Percentiles rank a stretch among this genome's conserved stretches.
Evolutionary conservation across 1,139 yeast genomes (phyloP).

Genomic region (Casaregolazyma suthepensis): DNA sequence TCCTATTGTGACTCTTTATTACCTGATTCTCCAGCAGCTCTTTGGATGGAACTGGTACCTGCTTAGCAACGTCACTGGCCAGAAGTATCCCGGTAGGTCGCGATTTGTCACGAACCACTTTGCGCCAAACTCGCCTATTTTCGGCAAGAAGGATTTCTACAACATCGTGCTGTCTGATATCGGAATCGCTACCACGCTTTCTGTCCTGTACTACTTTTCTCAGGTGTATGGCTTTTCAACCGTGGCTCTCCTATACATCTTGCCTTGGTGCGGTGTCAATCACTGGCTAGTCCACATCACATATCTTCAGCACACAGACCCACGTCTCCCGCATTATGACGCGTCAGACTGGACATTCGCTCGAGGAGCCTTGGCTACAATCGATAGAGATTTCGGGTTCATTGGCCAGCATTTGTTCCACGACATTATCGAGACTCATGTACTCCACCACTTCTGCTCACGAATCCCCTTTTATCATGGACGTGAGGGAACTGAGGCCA

Average conservation of each 20-base stretch:
- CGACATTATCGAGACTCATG: slow-evolving; percentile 86
- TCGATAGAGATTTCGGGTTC: slow-evolving; percentile 79
- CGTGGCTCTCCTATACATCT: slow-evolving; percentile 62
- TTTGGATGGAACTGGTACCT: slow-evolving; percentile 72
- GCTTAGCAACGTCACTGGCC: slow-evolving; percentile 72
- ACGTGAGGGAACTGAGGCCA: slow-evolving; percentile 71
- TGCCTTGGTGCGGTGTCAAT: slow-evolving; percentile 77
- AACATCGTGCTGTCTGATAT: slow-evolving; percentile 65
- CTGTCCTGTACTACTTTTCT: slow-evolving; percentile 59
- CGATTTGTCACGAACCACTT: slow-evolving; percentile 54
- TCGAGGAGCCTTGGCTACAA: slow-evolving; percentile 83
- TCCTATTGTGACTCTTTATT: slow-evolving; percentile 55
- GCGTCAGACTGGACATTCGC: slow-evolving; percentile 77
- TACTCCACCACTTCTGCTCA: slow-evolving; percentile 76
- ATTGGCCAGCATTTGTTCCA: slow-evolving; percentile 77
- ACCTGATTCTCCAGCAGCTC: slow-evolving; percentile 60
- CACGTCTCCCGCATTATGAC: slow-evolving; percentile 72
- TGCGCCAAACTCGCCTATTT: slow-evolving; percentile 66
- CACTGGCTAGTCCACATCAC: slow-evolving; percentile 89
- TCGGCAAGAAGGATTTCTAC: slow-evolving; percentile 65
- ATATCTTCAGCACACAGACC: slow-evolving; percentile 78
- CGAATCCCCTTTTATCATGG: slow-evolving; percentile 85
- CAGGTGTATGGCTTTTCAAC: slow-evolving; percentile 57
- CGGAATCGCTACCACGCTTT: slow-evolving; percentile 53
- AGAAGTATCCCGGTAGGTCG: slow-evolving; percentile 50